Conservation (phyloP, 371 early-diverging fungal genomes). For the Lichtheimia hyalospora region DNA sequence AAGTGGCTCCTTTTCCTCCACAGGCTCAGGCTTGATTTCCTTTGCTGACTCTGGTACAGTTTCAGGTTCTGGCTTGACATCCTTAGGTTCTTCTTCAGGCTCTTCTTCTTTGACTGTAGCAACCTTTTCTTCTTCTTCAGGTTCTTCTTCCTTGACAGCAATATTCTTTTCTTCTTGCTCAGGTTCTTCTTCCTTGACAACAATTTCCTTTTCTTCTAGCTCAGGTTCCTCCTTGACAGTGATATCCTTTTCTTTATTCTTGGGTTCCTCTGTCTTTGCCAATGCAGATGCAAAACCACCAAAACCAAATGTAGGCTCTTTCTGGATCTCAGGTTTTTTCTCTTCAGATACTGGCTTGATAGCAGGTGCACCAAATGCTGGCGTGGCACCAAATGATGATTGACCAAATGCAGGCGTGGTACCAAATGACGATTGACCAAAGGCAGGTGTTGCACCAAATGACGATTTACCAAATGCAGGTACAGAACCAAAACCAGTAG, state of each 20-base stretch:
- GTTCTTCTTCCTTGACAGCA: neutral
- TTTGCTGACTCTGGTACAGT: neutral
- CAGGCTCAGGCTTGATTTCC: neutral
- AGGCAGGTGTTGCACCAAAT: conserved; percentile 5
- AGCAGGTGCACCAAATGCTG: neutral
- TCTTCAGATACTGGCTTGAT: neutral
- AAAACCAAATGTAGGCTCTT: conserved; percentile 8
- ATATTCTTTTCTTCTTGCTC: neutral
- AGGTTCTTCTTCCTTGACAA: neutral
- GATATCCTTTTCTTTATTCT: neutral
- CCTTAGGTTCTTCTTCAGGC: neutral
- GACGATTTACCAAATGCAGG: conserved; percentile 14
- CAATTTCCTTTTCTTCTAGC: neutral
- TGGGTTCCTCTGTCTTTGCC: neutral
- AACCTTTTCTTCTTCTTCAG: neutral
- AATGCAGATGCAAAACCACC: conserved; percentile 2
- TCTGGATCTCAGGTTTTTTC: neutral
- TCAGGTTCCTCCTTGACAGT: neutral
- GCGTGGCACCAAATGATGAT: conserved; percentile 7
- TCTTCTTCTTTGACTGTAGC: neutral
- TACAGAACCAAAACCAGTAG: neutral
- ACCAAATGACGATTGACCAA: conserved; percentile 9
- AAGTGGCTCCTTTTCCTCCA: neutral
- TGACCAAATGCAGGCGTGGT: conserved; percentile 2
- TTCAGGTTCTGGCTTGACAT: too few relatives aligned